Percentiles rank a stretch among this genome's conserved stretches.
These are phyloP conservation scores for Colletotrichum sojae DNA, from an alignment of 2,329 filamentous ascomycete species.

Conservation along the genomic window DNA sequence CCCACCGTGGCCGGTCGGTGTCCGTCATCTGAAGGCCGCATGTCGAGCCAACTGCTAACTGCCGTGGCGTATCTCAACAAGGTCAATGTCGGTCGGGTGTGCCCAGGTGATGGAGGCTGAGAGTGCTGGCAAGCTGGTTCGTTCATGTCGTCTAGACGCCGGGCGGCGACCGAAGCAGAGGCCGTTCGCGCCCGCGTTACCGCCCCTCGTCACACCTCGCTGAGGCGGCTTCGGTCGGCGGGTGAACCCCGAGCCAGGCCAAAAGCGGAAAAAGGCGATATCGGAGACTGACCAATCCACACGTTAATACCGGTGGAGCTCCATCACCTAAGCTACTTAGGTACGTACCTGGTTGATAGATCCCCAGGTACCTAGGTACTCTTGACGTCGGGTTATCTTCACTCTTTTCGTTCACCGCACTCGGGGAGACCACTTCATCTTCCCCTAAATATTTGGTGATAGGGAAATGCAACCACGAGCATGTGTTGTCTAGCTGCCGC, in stretches of 20 bases:
- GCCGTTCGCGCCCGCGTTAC: slow-evolving; percentile 36
- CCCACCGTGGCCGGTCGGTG: background rate
- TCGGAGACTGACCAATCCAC: slow-evolving; percentile 32
- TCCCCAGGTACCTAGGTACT: no score
- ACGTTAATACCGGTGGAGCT: slow-evolving; percentile 13
- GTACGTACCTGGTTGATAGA: no score
- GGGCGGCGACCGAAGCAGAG: slow-evolving; percentile 32
- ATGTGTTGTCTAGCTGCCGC: slow-evolving; percentile 4
- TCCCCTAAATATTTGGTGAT: slow-evolving; percentile 11
- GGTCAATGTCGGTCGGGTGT: background rate
- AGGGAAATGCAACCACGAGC: slow-evolving; percentile 21
- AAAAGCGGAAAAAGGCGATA: slow-evolving; percentile 36
- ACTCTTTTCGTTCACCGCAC: slow-evolving; percentile 26
- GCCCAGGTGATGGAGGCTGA: slow-evolving; percentile 36
- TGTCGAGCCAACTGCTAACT: background rate
- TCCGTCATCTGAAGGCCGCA: slow-evolving; percentile 7
- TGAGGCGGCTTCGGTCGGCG: slow-evolving; percentile 35
- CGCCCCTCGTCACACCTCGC: slow-evolving; percentile 35
- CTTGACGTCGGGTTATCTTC: background rate
- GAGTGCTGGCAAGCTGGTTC: slow-evolving; percentile 2
- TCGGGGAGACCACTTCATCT: slow-evolving; percentile 17
- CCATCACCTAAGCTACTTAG: background rate
- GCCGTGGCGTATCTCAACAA: slow-evolving; percentile 25
- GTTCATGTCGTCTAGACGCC: slow-evolving; percentile 24
- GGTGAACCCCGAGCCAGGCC: slow-evolving; percentile 21